Conservation (phyloP, 2,329 filamentous ascomycete genomes). For the Alternaria burnsii region DNA sequence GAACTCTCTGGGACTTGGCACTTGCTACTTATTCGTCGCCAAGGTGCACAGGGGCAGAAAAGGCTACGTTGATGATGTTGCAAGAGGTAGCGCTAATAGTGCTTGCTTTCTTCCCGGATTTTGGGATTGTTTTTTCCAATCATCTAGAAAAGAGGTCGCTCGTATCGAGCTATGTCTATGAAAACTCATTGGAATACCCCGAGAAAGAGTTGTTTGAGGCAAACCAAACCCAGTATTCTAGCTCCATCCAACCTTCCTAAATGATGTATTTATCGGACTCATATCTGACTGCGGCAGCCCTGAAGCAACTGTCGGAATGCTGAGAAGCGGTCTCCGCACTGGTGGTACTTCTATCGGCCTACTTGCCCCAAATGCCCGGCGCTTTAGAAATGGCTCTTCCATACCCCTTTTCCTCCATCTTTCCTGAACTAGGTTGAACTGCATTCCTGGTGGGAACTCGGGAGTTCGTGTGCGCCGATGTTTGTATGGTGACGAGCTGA, state of each 20-base stretch:
- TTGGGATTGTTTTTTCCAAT: not conserved
- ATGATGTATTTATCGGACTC: not conserved
- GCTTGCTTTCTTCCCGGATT: not conserved
- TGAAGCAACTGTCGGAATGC: not conserved
- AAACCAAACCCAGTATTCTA: not conserved
- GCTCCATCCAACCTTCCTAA: not conserved
- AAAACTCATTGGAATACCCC: not conserved
- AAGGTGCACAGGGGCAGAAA: not conserved
- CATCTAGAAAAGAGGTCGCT: not conserved
- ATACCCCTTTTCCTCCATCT: conserved; percentile 2
- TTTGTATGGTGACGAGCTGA: not conserved
- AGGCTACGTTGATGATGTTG: not conserved
- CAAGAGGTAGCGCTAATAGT: not conserved
- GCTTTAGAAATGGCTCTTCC: not conserved
- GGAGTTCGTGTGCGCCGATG: not conserved
- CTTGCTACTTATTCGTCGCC: fast-evolving
- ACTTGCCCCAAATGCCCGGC: not conserved
- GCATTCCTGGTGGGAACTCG: conserved; percentile 5
- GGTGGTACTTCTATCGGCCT: not conserved
- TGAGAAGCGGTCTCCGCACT: not conserved
- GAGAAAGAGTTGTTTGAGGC: too few relatives aligned
- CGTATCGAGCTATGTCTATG: not conserved
- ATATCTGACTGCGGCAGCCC: not conserved
- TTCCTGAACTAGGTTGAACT: conserved; percentile 1
- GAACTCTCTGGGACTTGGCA: too few relatives aligned